Conservation (phyloP, 345 rosid species). For the Zanthoxylum bungeanum region DNA sequence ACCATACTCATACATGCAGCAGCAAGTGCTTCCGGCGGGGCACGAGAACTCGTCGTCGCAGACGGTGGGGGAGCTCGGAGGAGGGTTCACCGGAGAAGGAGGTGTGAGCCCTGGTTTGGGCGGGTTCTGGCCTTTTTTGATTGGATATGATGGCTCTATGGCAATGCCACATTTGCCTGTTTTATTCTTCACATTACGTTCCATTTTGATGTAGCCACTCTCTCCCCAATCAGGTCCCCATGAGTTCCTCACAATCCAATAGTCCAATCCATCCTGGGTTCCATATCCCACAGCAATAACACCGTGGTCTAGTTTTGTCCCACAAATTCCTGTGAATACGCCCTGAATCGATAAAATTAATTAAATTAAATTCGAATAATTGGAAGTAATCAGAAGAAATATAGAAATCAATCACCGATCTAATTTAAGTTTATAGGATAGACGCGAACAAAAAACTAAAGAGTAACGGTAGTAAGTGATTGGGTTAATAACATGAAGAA, state of each 20-base stretch:
- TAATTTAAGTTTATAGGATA: too few species aligned
- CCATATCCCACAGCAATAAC: conserved; percentile 67
- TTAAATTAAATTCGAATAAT: too few species aligned
- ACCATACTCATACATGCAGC: conserved; percentile 55
- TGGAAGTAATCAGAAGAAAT: too few species aligned
- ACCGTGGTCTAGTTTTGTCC: conserved; percentile 58
- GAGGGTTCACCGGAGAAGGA: conserved; percentile 52
- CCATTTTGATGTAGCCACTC: conserved; percentile 68
- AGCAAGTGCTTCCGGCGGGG: conserved; percentile 64
- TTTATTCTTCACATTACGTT: conserved; percentile 34
- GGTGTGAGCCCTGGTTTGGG: conserved; percentile 74
- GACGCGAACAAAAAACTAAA: too few species aligned
- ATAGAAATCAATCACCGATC: too few species aligned
- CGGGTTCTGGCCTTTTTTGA: conserved; percentile 62
- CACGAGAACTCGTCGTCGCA: conserved; percentile 66
- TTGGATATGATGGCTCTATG: conserved; percentile 70
- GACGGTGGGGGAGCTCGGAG: conserved; percentile 21
- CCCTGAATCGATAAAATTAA: conserved; percentile 50
- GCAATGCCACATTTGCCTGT: conserved; percentile 87
- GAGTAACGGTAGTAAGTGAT: too few species aligned
- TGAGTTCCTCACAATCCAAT: conserved; percentile 67
- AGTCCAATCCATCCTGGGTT: conserved; percentile 44
- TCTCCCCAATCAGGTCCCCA: conserved; percentile 94
- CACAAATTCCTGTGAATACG: conserved; percentile 51
- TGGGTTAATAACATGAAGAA: too few species aligned